Evolutionary conservation across 345 rosid species (phyloP), one percentile per base, ranked within the genome.

Genomic region (Zanthoxylum bungeanum): DNA sequence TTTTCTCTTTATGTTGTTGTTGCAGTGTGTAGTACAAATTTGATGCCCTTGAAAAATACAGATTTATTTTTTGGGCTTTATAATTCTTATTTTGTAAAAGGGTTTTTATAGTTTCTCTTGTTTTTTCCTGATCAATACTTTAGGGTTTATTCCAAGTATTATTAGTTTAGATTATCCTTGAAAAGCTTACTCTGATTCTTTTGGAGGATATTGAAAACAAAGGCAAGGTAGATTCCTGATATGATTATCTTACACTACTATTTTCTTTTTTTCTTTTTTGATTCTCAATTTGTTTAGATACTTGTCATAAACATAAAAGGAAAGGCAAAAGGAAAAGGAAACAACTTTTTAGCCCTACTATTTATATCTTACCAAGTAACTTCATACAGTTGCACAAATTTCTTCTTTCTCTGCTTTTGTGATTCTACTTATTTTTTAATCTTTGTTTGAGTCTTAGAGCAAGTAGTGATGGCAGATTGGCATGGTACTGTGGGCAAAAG

Each of bases 161-260:
- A 34, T 58, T 66, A 44, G 78, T 19, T 19, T 50, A 14, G 70
- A 57, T 46, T 30, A 66, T 72, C 74, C 73, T 79, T 66, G 69
- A 47, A 67, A 76, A 66, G 63, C 50, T 31, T 36, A 21, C 56
- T 74, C 66, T 63, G 46, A 31, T 55, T 34, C 27, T 58, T 71
- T 75, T 75, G 75, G 80, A 66, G 62, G 80, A 44, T 78, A 69
- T 75, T 74, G 80, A 65, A 42, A 81, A 63, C 79, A 47, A 77
- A 75, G 77, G 77, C 70, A 67, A 74, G 81, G 81, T 68, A 77
- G 85, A 74, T 74, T 83, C 88, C 85, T 84, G 80, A 79, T 74
- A 57, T 73, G 82, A 79, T 82, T 81, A 84, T 74, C 77, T 80
- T 60, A 60, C 77, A 49, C 73, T 21, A 11, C 46, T 17, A 7